These are phyloP conservation scores for Strobilomyces dryophilus DNA, from an alignment of 768 basidiomycete species.

Conservation along the genomic window DNA sequence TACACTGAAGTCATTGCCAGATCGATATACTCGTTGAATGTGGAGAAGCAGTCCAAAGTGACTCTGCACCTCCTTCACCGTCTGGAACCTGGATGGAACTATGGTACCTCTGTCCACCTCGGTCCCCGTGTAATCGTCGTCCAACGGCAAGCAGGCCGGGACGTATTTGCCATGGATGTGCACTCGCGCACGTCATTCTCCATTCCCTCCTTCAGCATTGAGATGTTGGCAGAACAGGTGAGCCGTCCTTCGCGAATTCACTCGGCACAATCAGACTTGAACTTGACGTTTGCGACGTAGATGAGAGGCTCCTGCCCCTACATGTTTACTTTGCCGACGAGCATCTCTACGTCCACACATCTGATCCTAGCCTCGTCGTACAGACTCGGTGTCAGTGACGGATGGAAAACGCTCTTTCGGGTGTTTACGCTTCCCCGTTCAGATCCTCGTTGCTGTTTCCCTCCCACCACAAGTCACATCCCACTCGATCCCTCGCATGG, in stretches of 20 bases:
- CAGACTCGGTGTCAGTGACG: background rate
- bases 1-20: slow-evolving; percentile 2
- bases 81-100: slow-evolving; percentile 1
- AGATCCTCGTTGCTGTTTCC: background rate
- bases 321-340: background rate
- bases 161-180: background rate
- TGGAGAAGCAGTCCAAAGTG: slow-evolving; percentile 1
- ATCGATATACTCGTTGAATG: slow-evolving; percentile 8
- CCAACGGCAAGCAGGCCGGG: background rate
- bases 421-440: slow-evolving; percentile 12
- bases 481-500: slow-evolving; percentile 7
- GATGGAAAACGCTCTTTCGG: slow-evolving; percentile 10
- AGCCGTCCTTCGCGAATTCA: background rate
- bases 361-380: slow-evolving; percentile 9
- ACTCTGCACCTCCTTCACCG: slow-evolving; percentile 11
- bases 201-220: background rate
- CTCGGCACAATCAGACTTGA: background rate
- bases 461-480: background rate
- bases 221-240: background rate
- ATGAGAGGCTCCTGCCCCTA: too few species aligned
- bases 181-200: background rate
- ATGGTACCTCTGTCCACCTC: background rate
- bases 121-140: background rate
- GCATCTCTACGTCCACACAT: slow-evolving; percentile 15
- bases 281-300: background rate